A percentile compares a stretch with the other conserved stretches of the same genome.
Conservation (phyloP, 352 stramenopile genomes). For the Pythium plurisporium region DNA sequence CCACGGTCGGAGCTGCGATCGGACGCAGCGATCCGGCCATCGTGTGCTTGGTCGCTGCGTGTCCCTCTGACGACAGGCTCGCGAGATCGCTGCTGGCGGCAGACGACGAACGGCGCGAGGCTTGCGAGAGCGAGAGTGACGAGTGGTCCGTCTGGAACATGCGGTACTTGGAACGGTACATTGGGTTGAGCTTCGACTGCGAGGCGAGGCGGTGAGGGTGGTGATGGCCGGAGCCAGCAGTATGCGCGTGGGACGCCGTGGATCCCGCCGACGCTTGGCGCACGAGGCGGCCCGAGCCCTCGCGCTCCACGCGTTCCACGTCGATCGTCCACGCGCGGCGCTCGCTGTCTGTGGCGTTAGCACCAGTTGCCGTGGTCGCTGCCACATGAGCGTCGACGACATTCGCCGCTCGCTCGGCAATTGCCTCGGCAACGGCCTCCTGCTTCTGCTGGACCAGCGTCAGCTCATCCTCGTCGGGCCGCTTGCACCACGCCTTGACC, state of each 20-base stretch:
- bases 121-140: slow-evolving; percentile 4
- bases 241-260: not conserved
- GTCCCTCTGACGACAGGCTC: not conserved
- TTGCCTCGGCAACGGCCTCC: slow-evolving; percentile 11
- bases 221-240: slow-evolving; percentile 5
- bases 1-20: not conserved
- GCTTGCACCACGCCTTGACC: slow-evolving; percentile 53
- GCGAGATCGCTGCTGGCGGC: not conserved
- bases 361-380: not conserved
- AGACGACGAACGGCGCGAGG: slow-evolving; percentile 5
- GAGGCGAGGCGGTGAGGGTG: slow-evolving; percentile 33
- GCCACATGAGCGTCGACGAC: slow-evolving; percentile 13
- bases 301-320: slow-evolving; percentile 22
- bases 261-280: slow-evolving; percentile 21
- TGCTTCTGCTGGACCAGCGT: slow-evolving; percentile 8
- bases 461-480: slow-evolving; percentile 26
- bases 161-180: slow-evolving; percentile 64
- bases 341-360: slow-evolving; percentile 6
- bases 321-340: slow-evolving; percentile 33
- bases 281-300: not conserved
- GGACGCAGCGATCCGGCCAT: slow-evolving; percentile 10
- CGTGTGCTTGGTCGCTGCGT: not conserved
- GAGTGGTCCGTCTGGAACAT: slow-evolving; percentile 57
- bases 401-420: slow-evolving; percentile 17
- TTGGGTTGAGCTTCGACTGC: slow-evolving; percentile 45